phyloP scores from a whole-genome alignment of 169 alveolate species.

The Perkinsus marinus region DNA sequence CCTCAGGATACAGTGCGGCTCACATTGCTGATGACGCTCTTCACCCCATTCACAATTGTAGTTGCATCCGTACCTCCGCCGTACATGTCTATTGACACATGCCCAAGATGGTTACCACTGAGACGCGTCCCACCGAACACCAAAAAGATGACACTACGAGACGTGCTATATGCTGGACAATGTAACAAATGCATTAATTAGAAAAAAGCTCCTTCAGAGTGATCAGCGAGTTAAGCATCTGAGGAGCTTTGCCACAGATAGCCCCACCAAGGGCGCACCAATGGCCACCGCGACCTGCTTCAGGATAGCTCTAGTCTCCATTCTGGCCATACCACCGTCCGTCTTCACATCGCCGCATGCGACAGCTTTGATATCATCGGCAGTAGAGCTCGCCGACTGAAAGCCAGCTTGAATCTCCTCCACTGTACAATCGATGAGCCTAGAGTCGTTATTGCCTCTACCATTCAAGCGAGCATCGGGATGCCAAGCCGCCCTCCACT shows the following conservation, averaged over 20 bases:
- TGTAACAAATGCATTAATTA: background rate
- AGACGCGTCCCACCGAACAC: too few relatives aligned
- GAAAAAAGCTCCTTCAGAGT: background rate
- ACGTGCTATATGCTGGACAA: background rate
- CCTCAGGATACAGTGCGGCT: background rate
- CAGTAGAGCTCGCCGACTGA: background rate
- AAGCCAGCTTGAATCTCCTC: background rate
- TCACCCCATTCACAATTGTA: background rate
- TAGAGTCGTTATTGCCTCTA: background rate
- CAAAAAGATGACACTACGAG: background rate
- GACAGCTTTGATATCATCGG: background rate
- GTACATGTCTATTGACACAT: background rate
- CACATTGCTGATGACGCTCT: background rate
- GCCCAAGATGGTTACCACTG: too few relatives aligned
- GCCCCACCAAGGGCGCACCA: background rate
- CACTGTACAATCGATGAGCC: background rate
- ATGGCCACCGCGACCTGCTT: background rate
- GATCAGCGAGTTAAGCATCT: background rate
- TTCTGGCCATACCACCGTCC: background rate
- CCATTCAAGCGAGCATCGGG: background rate
- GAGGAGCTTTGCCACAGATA: background rate
- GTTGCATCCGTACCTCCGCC: background rate
- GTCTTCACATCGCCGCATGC: background rate
- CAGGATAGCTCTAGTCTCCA: background rate
- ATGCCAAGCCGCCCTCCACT: background rate